Evolutionary conservation across 2,329 filamentous ascomycete species (phyloP), one percentile per base, ranked within the genome.

Genomic region (Zopfia rhizophila): DNA sequence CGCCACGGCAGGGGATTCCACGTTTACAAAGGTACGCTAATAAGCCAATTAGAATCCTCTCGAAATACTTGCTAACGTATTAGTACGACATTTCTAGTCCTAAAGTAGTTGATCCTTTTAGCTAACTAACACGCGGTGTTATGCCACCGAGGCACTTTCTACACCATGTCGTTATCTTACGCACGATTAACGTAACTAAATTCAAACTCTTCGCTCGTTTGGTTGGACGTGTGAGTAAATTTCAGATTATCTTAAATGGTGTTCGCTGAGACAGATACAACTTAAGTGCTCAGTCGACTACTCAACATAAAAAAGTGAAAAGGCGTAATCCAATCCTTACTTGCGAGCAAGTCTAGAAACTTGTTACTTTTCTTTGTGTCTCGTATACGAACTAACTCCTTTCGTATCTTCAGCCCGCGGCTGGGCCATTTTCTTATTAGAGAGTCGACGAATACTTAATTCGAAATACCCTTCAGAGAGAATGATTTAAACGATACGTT

Each of bases 151-250:
- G n/a, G n/a, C n/a, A n/a, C n/a, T n/a, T n/a, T n/a, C n/a, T n/a
- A n/a, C n/a, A n/a, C n/a, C n/a, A n/a, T n/a, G n/a, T n/a, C n/a
- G n/a, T n/a, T n/a, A 48, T 13, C 44, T 48, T 19, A 18, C 38
- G n/a, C 44, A 28, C 32, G 38, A 48, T 21, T n/a, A 48, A 28
- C 30, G 37, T 18, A 23, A 41, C 2, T 19, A 41, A 21, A 38
- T 38, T 6, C 25, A 37, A 13, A 42, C 37, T 29, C 37, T 48
- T 12, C 24, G 32, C 28, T 25, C 38, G 10, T 16, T 21, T 23
- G 17, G 30, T 10, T 27, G 38, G 31, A 48, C 4, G 16, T 13
- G 38, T 7, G 12, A 14, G 4, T 29, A 5, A 7, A 44, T 44
- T 6, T 22, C 41, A 25, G 22, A 29, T 14, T 18, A 27, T 10